Evolutionary conservation across 1,139 yeast species (phyloP), one percentile per base, ranked within the genome.

Genomic region (Pichia sp.): DNA sequence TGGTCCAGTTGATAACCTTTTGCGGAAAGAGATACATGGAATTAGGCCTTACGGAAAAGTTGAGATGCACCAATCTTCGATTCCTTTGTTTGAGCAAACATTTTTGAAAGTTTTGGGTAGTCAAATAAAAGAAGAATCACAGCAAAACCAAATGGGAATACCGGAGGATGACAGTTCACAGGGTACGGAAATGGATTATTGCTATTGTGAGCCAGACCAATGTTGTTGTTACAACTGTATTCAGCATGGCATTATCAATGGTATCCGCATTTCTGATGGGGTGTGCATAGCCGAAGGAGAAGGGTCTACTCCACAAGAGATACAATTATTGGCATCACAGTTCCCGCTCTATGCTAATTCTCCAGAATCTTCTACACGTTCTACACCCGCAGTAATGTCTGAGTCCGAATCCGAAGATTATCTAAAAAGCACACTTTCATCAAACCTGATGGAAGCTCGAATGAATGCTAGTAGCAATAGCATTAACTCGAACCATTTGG

Each of bases 171-270:
- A 49, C 14, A 48, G 20, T 3, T 40, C 59, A 4, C 52, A 48
- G 4, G 43, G 57, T 4, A 10, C 49, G n/a, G 48, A 47, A 29
- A 51, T 44, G 4, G 53, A 61, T 0, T 69, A 67, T 3, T 80
- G 85, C 59, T 60, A 65, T 4, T 81, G 85, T 67, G 69, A 76
- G 0, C 68, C 73, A 0, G 75, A 75, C 40, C 70, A 72, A 4
- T 81, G 85, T 64, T 76, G 72, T 40, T 81, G 85, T 63, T 67
- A 72, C 42, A 77, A 80, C 59, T 81, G 85, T 67, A 83, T 75
- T 56, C 69, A 75, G 2, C 85, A 81, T 63, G 83, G 84, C 2
- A 80, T 79, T 9, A 73, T 77, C 16, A 72, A 79, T 58, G 85
- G 85, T 1, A 64, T 75, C 51, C 73, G 75, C 57, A 59, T 78